Percentiles rank a stretch among this genome's conserved stretches.
Evolutionary conservation across 108 stramenopile species (phyloP).

Genomic region (Schizochytrium sp.): DNA sequence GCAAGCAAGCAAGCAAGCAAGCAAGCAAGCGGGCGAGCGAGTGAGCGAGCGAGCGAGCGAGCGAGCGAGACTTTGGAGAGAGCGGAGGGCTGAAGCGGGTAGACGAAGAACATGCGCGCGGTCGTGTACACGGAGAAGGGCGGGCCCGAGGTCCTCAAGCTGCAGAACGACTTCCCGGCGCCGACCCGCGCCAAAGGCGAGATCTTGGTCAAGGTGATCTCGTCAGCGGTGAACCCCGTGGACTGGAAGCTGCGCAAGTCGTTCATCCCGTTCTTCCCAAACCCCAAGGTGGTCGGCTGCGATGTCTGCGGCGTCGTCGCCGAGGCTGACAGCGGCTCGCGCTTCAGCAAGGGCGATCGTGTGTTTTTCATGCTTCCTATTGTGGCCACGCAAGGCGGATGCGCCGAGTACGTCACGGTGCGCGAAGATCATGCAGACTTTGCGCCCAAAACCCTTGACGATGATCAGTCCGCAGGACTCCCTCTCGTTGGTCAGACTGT

Average conservation of each 20-base stretch:
- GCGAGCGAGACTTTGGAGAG: too few species aligned
- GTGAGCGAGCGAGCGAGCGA: too few species aligned
- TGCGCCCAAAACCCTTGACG: background rate
- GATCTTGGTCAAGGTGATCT: background rate
- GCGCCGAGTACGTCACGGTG: background rate
- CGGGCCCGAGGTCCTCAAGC: background rate
- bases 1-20: too few species aligned
- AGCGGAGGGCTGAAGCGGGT: background rate
- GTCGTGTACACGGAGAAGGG: background rate
- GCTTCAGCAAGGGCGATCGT: background rate
- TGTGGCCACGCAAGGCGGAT: background rate
- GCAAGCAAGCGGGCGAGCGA: too few species aligned
- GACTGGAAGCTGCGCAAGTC: constrained; percentile 3
- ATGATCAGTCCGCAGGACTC: background rate
- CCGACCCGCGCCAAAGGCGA: background rate
- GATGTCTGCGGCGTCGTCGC: constrained; percentile 16
- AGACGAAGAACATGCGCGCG: background rate
- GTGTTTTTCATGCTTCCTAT: constrained; percentile 11
- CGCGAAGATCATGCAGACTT: background rate
- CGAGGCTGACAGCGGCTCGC: background rate
- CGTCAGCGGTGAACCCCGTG: background rate
- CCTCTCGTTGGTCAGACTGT: constrained; percentile 21
- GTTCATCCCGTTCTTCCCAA: background rate
- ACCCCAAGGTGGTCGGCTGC: constrained; percentile 10
- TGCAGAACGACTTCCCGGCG: background rate